phyloP scores from a whole-genome alignment of 306 rosid genomes.

The Malus fusca region DNA sequence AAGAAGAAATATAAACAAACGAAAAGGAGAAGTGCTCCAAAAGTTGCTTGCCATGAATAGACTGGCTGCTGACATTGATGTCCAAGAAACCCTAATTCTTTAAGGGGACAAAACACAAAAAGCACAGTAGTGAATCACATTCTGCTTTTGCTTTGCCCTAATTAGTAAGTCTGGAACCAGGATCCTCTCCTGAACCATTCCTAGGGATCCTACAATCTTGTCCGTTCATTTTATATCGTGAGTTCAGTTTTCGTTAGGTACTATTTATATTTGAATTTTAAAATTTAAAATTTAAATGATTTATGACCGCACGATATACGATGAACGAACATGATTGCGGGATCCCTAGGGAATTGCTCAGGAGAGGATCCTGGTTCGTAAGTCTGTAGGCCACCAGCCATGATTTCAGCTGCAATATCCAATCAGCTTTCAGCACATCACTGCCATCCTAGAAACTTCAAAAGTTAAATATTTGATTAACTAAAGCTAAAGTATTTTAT shows the following conservation, averaged over 20 bases:
- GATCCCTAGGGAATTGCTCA: too few relatives aligned
- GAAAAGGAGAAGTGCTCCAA: neutral
- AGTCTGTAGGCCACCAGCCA: constrained; percentile 1
- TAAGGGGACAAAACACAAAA: neutral
- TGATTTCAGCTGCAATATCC: constrained; percentile 26
- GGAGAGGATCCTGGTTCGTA: neutral
- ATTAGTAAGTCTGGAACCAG: neutral
- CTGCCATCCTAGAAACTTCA: constrained; percentile 3
- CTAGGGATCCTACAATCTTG: too few relatives aligned
- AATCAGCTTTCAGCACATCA: constrained; percentile 21
- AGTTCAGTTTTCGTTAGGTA: too few relatives aligned
- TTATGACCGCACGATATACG: too few relatives aligned
- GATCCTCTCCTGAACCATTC: too few relatives aligned
- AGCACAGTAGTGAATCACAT: neutral
- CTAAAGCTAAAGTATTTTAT: neutral
- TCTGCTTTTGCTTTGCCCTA: constrained; percentile 8
- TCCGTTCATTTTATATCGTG: too few relatives aligned
- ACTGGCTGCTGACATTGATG: constrained; percentile 15
- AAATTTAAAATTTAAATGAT: too few relatives aligned
- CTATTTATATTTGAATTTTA: too few relatives aligned
- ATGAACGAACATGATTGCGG: too few relatives aligned
- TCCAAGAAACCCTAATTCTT: neutral
- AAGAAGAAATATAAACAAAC: neutral
- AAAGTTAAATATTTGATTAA: neutral
- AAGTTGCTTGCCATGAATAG: constrained; percentile 14